Base-by-base conservation (phyloP, 2,329 filamentous ascomycete species). In the Chrysosporium queenslandicum region DNA sequence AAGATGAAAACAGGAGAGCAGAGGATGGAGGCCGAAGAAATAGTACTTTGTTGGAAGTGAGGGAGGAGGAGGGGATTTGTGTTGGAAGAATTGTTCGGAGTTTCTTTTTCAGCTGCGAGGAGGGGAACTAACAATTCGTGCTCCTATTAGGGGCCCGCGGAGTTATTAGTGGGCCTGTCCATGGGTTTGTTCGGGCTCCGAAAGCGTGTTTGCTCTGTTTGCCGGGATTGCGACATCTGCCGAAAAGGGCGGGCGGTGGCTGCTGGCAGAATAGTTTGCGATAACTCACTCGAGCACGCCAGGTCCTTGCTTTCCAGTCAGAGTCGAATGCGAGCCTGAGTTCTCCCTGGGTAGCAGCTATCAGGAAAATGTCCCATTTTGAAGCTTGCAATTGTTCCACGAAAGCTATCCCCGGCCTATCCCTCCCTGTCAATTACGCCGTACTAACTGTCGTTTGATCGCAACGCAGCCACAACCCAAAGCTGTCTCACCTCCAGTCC, bases 1-100 rank as follows among this genome's bases (percentile, higher is more conserved):
- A 29, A 9, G 20, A 18, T 21, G 12, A 47, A 36, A 39, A 48
- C 16, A 27, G 32, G 50, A 21, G 45, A 32, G 37, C 37, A 48
- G 30, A 23, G 47, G 51, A 47, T 27, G 47, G 55, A 54, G 54
- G 56, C 2, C 7, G 40, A 43, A 18, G 39, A 16, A 41, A 41
- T 23, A 25, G 36, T 40, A 21, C 6, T 18, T 3, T 23, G 20
- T 7, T 11, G 18, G 23, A 25, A 36, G 53, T 41, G 48, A 41
- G 50, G 46, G 43, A 41, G 27, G 42, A 32, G 29, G 12, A 18
- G 12, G 4, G 20, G 20, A 16, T 43, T 27, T 25, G 8, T 2
- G 12, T 12, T n/a, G 12, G 39, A 25, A 25, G 39, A 25, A 18
- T 39, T 30, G 21, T 36, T 47, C 45, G 29, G 45, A 36, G 45